phyloP scores from a whole-genome alignment of 345 rosid species.

The Xanthoceras sorbifolium region DNA sequence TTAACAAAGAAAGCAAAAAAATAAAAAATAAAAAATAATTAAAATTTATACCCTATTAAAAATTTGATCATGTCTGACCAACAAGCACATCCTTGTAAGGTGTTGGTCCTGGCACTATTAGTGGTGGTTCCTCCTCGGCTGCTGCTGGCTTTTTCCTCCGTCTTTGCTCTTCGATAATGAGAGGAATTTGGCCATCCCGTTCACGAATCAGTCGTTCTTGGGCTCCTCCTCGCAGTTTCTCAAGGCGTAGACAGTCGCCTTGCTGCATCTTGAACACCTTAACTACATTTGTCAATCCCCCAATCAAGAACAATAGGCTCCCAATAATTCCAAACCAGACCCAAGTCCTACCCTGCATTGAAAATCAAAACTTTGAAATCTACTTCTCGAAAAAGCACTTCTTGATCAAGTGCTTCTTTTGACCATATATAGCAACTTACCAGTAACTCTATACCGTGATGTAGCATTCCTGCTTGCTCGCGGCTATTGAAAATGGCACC shows the following conservation, averaged over 20 bases:
- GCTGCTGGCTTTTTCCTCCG: conserved; percentile 33
- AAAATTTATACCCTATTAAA: not conserved
- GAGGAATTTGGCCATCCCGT: conserved; percentile 64
- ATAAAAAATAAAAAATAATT: not conserved
- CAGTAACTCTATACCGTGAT: conserved; percentile 52
- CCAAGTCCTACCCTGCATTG: conserved; percentile 54
- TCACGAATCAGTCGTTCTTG: conserved; percentile 47
- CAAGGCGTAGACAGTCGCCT: conserved; percentile 49
- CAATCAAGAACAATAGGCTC: conserved; percentile 46
- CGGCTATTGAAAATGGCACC: conserved; percentile 59
- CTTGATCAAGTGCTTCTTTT: not conserved
- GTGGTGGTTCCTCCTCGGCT: conserved; percentile 19
- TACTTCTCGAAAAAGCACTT: not conserved
- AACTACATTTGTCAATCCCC: conserved; percentile 61
- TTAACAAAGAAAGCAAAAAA: not conserved
- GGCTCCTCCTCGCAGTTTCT: conserved; percentile 82
- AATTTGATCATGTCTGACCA: conserved; percentile 6
- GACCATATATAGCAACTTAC: conserved; percentile 48
- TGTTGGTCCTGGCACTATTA: conserved; percentile 1
- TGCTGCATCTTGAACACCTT: conserved; percentile 82
- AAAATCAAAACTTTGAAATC: not conserved
- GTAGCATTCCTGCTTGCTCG: conserved; percentile 43
- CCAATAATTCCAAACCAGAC: conserved; percentile 61
- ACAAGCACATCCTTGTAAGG: conserved; percentile 33
- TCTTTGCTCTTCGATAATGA: conserved; percentile 53